These are phyloP conservation scores for Wickerhamiella dianesei DNA, from an alignment of 805 yeast species.

Conservation along the genomic window DNA sequence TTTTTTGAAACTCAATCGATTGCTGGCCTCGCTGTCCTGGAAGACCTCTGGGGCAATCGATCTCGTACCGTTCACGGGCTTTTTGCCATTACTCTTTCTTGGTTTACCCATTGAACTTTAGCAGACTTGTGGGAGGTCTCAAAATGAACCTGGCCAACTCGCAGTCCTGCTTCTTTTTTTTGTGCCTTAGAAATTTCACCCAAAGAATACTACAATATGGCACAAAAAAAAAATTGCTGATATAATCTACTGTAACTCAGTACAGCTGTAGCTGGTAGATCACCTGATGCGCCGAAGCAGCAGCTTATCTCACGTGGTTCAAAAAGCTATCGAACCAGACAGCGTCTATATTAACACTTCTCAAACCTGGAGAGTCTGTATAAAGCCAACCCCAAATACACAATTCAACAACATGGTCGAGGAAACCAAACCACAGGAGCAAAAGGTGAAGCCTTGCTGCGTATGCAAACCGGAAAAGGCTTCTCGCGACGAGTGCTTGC, in stretches of 20 bases:
- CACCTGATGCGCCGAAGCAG: too few species aligned
- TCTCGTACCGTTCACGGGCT: constrained; percentile 14
- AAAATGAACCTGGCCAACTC: too few species aligned
- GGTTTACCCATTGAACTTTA: constrained; percentile 18
- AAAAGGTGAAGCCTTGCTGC: constrained; percentile 89
- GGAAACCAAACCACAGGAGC: not conserved
- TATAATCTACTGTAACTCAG: too few species aligned
- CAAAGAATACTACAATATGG: too few species aligned
- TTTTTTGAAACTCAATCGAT: constrained; percentile 16
- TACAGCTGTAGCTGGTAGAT: too few species aligned
- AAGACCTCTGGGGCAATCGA: constrained; percentile 20
- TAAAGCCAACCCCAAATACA: not conserved
- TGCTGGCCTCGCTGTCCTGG: constrained; percentile 16
- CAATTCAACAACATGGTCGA: not conserved
- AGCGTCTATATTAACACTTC: not conserved
- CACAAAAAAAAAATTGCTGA: too few species aligned
- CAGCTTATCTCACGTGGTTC: too few species aligned
- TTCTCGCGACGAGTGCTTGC: constrained; percentile 72
- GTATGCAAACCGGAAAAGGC: constrained; percentile 80
- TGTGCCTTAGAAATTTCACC: not conserved
- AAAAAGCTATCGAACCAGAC: too few species aligned
- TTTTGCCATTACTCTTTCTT: constrained; percentile 8
- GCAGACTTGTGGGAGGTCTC: too few species aligned
- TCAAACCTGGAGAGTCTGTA: not conserved
- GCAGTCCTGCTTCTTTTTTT: too few species aligned